A percentile compares a stretch with the other conserved stretches of the same genome.
Evolutionary conservation across 2,329 filamentous ascomycete genomes (phyloP).

Genomic region (Epichloe sibirici): DNA sequence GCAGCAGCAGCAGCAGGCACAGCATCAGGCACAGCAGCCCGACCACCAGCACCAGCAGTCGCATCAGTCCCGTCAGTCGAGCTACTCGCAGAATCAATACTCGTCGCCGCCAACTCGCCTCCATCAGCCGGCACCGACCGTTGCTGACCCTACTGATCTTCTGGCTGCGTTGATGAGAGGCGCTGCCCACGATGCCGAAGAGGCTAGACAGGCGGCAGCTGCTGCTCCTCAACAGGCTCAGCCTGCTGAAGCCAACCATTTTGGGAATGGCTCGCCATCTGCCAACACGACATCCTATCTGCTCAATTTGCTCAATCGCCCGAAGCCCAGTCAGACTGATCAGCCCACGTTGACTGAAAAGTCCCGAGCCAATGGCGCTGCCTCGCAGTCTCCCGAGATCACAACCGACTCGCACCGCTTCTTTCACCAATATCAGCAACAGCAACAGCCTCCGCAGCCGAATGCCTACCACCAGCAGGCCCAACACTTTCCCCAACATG

Average conservation of each 20-base stretch:
- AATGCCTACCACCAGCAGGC: constrained; percentile 15
- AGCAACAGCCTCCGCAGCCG: constrained; percentile 13
- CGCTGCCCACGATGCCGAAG: constrained; percentile 33
- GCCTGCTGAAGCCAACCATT: constrained; percentile 19
- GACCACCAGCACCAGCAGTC: constrained; percentile 16
- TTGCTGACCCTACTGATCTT: constrained; percentile 44
- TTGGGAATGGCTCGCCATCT: constrained; percentile 39
- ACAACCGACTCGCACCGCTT: constrained; percentile 16
- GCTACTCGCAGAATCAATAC: constrained; percentile 11
- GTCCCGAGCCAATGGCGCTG: constrained; percentile 30
- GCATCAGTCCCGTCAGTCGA: constrained; percentile 10
- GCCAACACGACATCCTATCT: constrained; percentile 75
- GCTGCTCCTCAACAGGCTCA: constrained; percentile 14
- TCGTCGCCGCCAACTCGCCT: constrained; percentile 27
- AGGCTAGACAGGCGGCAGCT: constrained; percentile 14
- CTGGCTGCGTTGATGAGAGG: constrained; percentile 51
- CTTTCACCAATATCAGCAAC: constrained; percentile 19
- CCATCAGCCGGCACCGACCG: constrained; percentile 44
- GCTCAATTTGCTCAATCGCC: constrained; percentile 71
- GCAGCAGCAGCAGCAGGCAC: constrained; percentile 11
- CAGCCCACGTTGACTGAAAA: constrained; percentile 29
- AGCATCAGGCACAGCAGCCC: constrained; percentile 13
- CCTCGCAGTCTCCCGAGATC: constrained; percentile 30
- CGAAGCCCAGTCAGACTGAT: constrained; percentile 53
- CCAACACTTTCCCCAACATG: constrained; percentile 15